A percentile compares a stretch with the other conserved stretches of the same genome.
Conservation (phyloP, 2,329 filamentous ascomycete species). For the Ceratocystis destructans region DNA sequence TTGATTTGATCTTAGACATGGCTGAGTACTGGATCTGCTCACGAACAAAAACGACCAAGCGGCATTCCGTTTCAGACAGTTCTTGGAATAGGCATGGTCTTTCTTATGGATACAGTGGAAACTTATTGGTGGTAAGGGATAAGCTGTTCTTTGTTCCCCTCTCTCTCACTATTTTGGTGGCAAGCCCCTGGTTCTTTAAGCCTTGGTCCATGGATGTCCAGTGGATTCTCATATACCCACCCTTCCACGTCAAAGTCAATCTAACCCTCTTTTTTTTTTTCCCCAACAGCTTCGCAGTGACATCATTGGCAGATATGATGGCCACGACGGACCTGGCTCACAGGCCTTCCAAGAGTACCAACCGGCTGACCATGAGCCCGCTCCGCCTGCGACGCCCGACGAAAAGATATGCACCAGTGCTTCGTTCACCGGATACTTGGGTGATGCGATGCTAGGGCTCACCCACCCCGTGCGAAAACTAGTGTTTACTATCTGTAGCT, state of each 20-base stretch:
- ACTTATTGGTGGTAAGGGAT: constrained; percentile 4
- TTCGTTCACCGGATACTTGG: background rate
- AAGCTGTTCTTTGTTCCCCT: background rate
- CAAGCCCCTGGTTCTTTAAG: background rate
- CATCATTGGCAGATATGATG: background rate
- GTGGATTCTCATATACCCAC: background rate
- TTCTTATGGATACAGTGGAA: background rate
- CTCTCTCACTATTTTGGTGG: background rate
- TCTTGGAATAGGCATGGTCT: too few species aligned
- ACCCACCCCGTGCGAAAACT: constrained; percentile 44
- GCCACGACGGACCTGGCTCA: background rate
- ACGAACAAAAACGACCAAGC: constrained; percentile 4
- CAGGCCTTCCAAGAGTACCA: background rate
- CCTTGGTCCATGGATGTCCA: background rate
- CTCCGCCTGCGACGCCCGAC: background rate
- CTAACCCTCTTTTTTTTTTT: background rate
- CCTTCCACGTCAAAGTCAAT: background rate
- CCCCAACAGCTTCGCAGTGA: constrained; percentile 31
- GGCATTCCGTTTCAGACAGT: too few species aligned
- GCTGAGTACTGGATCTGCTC: constrained; percentile 51
- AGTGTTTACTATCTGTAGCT: constrained; percentile 43
- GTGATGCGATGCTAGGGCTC: constrained; percentile 27
- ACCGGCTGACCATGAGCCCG: background rate
- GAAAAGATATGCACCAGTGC: background rate
- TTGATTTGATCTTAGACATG: constrained; percentile 42